Conservation (phyloP, 2,329 filamentous ascomycete genomes). For the Pseudogymnoascus sp. region DNA sequence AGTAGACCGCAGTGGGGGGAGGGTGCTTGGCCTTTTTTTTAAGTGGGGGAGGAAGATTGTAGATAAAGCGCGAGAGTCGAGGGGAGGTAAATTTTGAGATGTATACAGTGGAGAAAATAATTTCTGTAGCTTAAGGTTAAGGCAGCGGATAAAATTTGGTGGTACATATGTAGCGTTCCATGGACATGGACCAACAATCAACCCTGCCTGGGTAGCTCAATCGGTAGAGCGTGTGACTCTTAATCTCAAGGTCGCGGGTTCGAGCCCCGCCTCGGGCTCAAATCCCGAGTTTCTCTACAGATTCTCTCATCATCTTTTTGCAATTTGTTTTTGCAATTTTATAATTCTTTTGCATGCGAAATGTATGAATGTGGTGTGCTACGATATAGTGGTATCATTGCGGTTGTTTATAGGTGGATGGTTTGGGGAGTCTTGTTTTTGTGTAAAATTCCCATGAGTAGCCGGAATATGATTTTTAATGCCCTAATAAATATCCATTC, state of each 20-base stretch:
- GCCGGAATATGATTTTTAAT: background rate
- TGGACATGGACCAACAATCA: background rate
- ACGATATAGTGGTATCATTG: background rate
- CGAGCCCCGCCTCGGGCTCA: slow-evolving; percentile 7
- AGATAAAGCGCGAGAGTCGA: background rate
- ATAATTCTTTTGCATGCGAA: background rate
- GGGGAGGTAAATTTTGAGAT: background rate
- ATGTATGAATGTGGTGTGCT: background rate
- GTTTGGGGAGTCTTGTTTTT: background rate
- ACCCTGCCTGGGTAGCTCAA: slow-evolving; percentile 43
- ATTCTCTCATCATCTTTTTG: background rate
- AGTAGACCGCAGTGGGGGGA: slow-evolving; percentile 9
- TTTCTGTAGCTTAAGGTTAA: background rate
- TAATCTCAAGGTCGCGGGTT: slow-evolving; percentile 8
- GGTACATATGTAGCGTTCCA: background rate
- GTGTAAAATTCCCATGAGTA: too few species aligned
- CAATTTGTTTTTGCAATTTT: background rate
- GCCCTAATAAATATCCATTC: background rate
- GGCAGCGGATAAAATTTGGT: background rate
- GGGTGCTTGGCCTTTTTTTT: background rate
- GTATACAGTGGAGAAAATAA: background rate
- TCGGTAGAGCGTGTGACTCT: slow-evolving; percentile 68
- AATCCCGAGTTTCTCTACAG: slow-evolving; percentile 6
- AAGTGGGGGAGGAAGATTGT: background rate
- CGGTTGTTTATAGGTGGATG: too few species aligned